Conservation (phyloP, 148 eudicot species). For the Fagopyrum homotropicum region DNA sequence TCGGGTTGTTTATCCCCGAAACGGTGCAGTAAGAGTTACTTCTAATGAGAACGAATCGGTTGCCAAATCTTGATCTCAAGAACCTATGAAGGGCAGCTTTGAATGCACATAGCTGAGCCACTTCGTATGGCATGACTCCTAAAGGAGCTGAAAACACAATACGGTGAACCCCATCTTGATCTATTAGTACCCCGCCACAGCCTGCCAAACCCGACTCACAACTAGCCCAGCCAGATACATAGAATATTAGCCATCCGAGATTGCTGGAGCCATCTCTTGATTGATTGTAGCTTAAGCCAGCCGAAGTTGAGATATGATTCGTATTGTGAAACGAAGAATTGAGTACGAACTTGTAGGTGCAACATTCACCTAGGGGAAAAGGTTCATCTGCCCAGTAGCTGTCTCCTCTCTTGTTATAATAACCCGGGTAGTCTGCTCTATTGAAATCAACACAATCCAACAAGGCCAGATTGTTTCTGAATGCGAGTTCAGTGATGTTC, state of each 20-base stretch:
- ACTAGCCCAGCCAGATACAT: not conserved
- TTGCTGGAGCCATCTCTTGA: not conserved
- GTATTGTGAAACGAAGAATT: not conserved
- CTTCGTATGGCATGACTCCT: not conserved
- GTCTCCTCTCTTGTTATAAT: constrained; percentile 55
- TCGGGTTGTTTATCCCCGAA: not conserved
- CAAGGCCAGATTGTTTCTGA: constrained; percentile 20
- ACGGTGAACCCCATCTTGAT: not conserved
- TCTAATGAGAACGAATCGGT: not conserved
- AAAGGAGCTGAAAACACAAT: not conserved
- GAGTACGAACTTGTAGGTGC: constrained; percentile 44
- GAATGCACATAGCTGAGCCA: constrained; percentile 9
- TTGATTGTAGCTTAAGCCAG: not conserved
- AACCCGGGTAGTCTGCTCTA: constrained; percentile 52
- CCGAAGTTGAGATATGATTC: not conserved
- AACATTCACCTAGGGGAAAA: constrained; percentile 44
- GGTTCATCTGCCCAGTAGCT: constrained; percentile 37
- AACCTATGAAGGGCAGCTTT: not conserved
- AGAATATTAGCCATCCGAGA: not conserved
- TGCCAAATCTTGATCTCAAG: not conserved
- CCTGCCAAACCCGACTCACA: not conserved
- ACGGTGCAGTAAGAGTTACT: not conserved
- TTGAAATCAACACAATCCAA: constrained; percentile 28
- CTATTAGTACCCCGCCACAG: not conserved
- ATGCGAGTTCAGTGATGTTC: constrained; percentile 45